These are phyloP conservation scores for Drosera spatulata DNA, from an alignment of 179 eudicot species.

Conservation along the genomic window DNA sequence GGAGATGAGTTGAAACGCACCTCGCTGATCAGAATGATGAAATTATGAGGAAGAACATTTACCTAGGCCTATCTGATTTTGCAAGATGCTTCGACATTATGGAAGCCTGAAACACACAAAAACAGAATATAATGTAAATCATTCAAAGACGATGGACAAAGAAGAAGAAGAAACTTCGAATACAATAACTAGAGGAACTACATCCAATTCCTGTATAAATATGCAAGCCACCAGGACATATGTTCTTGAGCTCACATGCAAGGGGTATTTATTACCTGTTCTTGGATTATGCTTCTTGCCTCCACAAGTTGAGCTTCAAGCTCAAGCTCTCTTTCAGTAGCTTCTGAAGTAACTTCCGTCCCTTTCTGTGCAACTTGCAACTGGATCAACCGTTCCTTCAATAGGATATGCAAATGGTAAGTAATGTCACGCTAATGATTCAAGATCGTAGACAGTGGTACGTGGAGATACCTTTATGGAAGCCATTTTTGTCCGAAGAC, in stretches of 20 bases:
- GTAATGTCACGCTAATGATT: background rate
- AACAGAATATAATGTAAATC: background rate
- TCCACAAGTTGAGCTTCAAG: slow-evolving; percentile 98
- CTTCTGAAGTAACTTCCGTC: slow-evolving; percentile 92
- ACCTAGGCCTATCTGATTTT: slow-evolving; percentile 78
- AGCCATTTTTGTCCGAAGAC: slow-evolving; percentile 82
- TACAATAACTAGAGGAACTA: too few species aligned
- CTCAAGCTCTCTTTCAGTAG: slow-evolving; percentile 96
- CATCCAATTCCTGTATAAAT: too few species aligned
- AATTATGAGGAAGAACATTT: background rate
- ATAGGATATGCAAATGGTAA: background rate
- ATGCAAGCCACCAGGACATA: too few species aligned
- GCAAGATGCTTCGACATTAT: slow-evolving; percentile 81
- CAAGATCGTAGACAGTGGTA: background rate
- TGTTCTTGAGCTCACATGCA: slow-evolving; percentile 2
- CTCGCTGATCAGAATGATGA: too few species aligned
- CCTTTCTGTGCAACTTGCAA: slow-evolving; percentile 92
- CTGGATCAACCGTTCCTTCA: slow-evolving; percentile 84
- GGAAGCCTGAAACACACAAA: slow-evolving; percentile 62
- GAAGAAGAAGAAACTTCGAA: too few species aligned
- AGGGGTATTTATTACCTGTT: slow-evolving; percentile 65
- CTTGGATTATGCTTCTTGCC: slow-evolving; percentile 98
- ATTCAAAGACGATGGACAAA: too few species aligned
- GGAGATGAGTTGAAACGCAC: too few species aligned
- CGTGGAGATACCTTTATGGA: slow-evolving; percentile 60